A percentile compares a stretch with the other conserved stretches of the same genome.
Evolutionary conservation across 176 grass and related monocot species (phyloP).

Genomic region (Tillandsia leiboldiana): DNA sequence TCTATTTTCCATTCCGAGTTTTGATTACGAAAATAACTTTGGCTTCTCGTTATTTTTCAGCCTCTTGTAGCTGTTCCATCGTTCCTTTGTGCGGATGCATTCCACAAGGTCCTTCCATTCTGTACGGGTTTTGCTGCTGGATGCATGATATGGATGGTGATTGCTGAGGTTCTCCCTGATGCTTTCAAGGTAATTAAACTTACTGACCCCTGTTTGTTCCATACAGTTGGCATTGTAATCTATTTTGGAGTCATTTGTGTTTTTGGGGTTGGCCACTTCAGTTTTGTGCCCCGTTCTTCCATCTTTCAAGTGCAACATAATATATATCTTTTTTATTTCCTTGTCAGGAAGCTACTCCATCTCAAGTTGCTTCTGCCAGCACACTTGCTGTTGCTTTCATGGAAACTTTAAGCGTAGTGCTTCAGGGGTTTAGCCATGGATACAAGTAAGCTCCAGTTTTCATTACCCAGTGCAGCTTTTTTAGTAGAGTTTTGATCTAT

Average conservation of each 20-base stretch:
- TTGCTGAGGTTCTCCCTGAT: constrained; percentile 98
- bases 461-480: not conserved
- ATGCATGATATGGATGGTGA: constrained; percentile 99
- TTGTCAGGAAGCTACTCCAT: constrained; percentile 75
- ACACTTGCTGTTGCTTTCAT: constrained; percentile 94
- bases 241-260: not conserved
- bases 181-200: constrained; percentile 71
- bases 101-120: constrained; percentile 86
- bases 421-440: constrained; percentile 58
- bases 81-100: constrained; percentile 87
- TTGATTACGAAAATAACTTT: not conserved
- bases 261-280: not conserved
- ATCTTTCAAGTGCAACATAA: constrained; percentile 10
- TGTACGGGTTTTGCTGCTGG: constrained; percentile 98
- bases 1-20: not conserved
- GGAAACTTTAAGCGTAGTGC: constrained; percentile 81
- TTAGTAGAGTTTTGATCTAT: too few relatives aligned
- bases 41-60: constrained; percentile 31
- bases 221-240: not conserved
- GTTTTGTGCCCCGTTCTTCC: not conserved
- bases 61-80: constrained; percentile 93
- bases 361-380: constrained; percentile 94
- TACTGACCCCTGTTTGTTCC: not conserved
- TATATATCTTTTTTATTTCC: constrained; percentile 20
- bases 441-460: constrained; percentile 34